Evolutionary conservation across 2,329 filamentous ascomycete species (phyloP).

Genomic region (Sphaerulina musiva): DNA sequence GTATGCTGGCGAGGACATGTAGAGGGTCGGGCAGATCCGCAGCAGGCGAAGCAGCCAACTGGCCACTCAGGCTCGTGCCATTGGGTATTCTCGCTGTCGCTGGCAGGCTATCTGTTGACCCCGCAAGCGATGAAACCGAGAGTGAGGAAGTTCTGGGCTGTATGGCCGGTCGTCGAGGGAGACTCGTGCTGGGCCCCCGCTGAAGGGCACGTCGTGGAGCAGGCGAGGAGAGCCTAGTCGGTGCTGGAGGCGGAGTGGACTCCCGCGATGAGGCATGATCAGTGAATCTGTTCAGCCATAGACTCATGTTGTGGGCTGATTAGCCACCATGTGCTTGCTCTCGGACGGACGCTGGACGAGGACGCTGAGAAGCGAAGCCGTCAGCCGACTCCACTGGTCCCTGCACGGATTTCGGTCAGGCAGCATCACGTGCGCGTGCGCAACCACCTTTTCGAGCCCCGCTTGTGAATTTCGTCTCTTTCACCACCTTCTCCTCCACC

Average conservation of each 20-base stretch:
- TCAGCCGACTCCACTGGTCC: no score
- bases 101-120: slow-evolving; percentile 70
- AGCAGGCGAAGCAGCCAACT: slow-evolving; percentile 44
- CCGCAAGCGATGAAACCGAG: slow-evolving; percentile 64
- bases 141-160: slow-evolving; percentile 69
- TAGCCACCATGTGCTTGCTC: not conserved
- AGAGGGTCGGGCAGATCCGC: slow-evolving; percentile 61
- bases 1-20: slow-evolving; percentile 58
- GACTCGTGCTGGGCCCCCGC: slow-evolving; percentile 58
- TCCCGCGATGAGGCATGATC: slow-evolving; percentile 39
- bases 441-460: not conserved
- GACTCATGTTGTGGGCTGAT: slow-evolving; percentile 34
- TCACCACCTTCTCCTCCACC: slow-evolving; percentile 29
- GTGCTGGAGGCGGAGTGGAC: slow-evolving; percentile 56
- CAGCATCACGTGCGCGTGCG: not conserved
- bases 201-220: slow-evolving; percentile 61
- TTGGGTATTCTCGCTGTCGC: slow-evolving; percentile 58
- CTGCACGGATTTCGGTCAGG: no score
- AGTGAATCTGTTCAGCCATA: slow-evolving; percentile 85
- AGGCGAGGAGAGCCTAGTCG: slow-evolving; percentile 65
- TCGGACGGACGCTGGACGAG: no score
- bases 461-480: slow-evolving; percentile 4
- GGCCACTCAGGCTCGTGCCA: slow-evolving; percentile 61
- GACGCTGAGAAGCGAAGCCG: no score
- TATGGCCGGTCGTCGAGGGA: slow-evolving; percentile 61